Percentiles rank a stretch among this genome's conserved stretches.
These are phyloP conservation scores for Podospora appendiculata DNA, from an alignment of 495 filamentous ascomycete genomes.

Conservation along the genomic window DNA sequence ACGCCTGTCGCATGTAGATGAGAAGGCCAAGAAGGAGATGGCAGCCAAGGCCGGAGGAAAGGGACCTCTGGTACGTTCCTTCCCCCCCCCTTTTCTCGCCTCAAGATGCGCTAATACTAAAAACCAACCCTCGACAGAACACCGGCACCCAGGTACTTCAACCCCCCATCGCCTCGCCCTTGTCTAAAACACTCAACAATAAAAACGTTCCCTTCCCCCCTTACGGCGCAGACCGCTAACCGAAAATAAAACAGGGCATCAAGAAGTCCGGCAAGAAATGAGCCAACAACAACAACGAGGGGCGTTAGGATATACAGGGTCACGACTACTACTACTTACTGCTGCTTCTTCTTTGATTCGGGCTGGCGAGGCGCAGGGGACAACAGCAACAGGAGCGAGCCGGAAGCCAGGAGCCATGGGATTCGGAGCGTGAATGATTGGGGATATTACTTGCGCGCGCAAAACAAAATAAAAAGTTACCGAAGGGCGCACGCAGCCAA, in stretches of 20 bases:
- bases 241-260: conserved; percentile 49
- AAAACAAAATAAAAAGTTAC: conserved; percentile 7
- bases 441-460: not conserved
- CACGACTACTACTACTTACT: not conserved
- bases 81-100: not conserved
- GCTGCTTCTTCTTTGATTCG: not conserved
- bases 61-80: conserved; percentile 34
- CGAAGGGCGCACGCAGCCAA: too few species aligned
- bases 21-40: conserved; percentile 70
- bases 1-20: conserved; percentile 41
- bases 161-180: not conserved
- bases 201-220: too few species aligned
- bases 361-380: not conserved
- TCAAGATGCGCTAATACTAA: too few species aligned
- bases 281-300: conserved; percentile 5
- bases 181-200: too few species aligned
- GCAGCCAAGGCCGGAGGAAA: conserved; percentile 54
- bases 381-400: not conserved
- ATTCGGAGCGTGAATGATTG: not conserved
- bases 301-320: not conserved
- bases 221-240: not conserved
- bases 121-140: conserved; percentile 33
- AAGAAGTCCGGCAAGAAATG: conserved; percentile 91
- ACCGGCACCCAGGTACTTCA: conserved; percentile 51
- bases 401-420: not conserved